A percentile compares a stretch with the other conserved stretches of the same genome.
Conservation (phyloP, 1,284 basidiomycete species). For the Tetrapyrgos nigripes region DNA sequence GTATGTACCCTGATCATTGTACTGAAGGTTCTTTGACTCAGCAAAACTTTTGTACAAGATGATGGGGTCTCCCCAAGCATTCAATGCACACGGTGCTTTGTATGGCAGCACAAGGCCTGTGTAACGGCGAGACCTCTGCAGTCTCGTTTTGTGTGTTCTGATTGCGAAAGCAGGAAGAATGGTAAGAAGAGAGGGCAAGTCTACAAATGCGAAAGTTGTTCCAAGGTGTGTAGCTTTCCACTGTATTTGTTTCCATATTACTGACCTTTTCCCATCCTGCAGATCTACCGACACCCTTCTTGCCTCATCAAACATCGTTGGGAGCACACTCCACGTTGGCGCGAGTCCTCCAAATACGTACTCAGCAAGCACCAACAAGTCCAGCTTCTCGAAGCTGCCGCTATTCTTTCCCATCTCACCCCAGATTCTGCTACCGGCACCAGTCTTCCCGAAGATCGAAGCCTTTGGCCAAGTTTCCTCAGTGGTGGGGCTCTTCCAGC, state of each 20-base stretch:
- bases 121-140: too few relatives aligned
- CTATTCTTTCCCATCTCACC: constrained; percentile 88
- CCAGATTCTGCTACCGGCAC: constrained; percentile 68
- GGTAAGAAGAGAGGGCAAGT: constrained; percentile 82
- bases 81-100: too few relatives aligned
- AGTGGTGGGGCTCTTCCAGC: constrained; percentile 60
- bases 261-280: constrained; percentile 21
- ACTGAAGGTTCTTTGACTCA: too few relatives aligned
- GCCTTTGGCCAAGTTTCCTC: constrained; percentile 82
- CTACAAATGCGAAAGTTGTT: constrained; percentile 92
- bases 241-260: constrained; percentile 19
- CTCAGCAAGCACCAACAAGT: constrained; percentile 98
- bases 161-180: too few relatives aligned
- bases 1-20: too few relatives aligned
- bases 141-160: too few relatives aligned
- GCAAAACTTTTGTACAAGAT: too few relatives aligned
- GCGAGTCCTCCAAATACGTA: constrained; percentile 92
- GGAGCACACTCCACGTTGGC: constrained; percentile 98
- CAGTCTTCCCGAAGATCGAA: constrained; percentile 92
- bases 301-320: constrained; percentile 97
- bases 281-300: constrained; percentile 94
- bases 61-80: too few relatives aligned
- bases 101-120: too few relatives aligned
- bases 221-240: constrained; percentile 64
- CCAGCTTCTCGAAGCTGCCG: constrained; percentile 96